A percentile compares a stretch with the other conserved stretches of the same genome.
phyloP scores from a whole-genome alignment of 768 basidiomycete species.

The Russula abietina region DNA sequence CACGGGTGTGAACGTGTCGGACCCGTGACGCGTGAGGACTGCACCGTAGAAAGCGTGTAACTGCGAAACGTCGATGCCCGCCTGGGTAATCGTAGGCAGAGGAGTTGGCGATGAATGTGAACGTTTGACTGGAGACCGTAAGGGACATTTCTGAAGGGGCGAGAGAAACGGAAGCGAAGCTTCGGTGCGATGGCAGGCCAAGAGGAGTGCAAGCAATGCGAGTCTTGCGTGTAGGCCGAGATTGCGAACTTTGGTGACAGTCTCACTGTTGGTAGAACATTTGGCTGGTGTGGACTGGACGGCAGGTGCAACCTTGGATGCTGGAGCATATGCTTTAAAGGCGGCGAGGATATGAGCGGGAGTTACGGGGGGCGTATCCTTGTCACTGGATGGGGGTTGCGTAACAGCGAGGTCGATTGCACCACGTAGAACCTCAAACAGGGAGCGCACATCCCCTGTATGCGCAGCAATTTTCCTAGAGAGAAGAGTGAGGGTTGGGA shows the following conservation, averaged over 20 bases:
- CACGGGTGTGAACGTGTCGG: conserved; percentile 53
- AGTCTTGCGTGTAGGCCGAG: conserved; percentile 73
- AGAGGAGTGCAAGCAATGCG: conserved; percentile 55
- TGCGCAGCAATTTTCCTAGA: conserved; percentile 76
- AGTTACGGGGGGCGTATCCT: conserved; percentile 41
- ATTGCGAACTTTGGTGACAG: conserved; percentile 55
- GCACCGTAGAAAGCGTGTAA: conserved; percentile 59
- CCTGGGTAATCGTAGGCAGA: conserved; percentile 27
- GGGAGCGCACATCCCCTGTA: conserved; percentile 75
- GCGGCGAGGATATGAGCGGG: conserved; percentile 69
- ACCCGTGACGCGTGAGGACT: conserved; percentile 51
- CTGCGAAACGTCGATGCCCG: conserved; percentile 51
- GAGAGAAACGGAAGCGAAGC: conserved; percentile 41
- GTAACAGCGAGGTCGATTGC: conserved; percentile 62
- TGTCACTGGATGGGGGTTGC: conserved; percentile 23
- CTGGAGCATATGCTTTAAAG: conserved; percentile 58
- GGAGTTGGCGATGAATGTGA: conserved; percentile 34
- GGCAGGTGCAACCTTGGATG: conserved; percentile 34
- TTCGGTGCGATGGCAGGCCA: conserved; percentile 58
- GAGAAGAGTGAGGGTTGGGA: conserved; percentile 58
- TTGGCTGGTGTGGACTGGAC: conserved; percentile 30
- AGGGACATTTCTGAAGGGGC: conserved; percentile 31
- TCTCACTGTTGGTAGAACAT: conserved; percentile 45
- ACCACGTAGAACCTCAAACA: conserved; percentile 74
- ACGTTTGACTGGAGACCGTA: conserved; percentile 49